These are phyloP conservation scores for Fusarium setosum DNA, from an alignment of 2,329 filamentous ascomycete genomes.

Conservation along the genomic window DNA sequence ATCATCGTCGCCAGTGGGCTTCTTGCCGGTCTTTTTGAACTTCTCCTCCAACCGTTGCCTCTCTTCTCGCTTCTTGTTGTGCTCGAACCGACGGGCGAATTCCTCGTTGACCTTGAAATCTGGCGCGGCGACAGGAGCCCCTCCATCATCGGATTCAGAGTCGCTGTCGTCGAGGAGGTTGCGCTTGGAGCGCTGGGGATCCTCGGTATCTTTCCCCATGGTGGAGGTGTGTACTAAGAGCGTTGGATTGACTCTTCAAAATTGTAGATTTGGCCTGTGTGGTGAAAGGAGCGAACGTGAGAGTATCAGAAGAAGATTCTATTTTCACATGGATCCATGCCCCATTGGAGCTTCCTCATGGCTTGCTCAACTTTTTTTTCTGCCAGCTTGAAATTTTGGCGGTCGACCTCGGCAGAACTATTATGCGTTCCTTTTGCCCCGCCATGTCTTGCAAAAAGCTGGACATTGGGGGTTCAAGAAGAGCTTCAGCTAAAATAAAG, in stretches of 20 bases:
- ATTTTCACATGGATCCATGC: constrained; percentile 22
- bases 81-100: constrained; percentile 88
- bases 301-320: constrained; percentile 8
- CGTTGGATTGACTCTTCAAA: background rate
- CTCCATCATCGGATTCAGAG: constrained; percentile 59
- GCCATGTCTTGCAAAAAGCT: no score
- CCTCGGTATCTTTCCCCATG: constrained; percentile 42
- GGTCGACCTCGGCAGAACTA: constrained; percentile 35
- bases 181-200: constrained; percentile 55
- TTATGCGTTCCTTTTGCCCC: constrained; percentile 1
- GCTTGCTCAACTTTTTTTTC: constrained; percentile 43
- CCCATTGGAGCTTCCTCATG: constrained; percentile 29
- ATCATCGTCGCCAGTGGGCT: constrained; percentile 58
- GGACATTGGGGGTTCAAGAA: no score
- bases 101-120: constrained; percentile 89
- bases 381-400: constrained; percentile 48
- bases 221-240: background rate
- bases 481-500: no score
- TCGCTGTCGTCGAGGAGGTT: constrained; percentile 68
- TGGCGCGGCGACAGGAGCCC: constrained; percentile 51
- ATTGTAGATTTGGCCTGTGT: background rate
- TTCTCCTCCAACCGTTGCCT: constrained; percentile 87
- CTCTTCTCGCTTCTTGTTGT: constrained; percentile 98
- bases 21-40: constrained; percentile 63
- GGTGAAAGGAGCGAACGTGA: constrained; percentile 11